Percentiles rank a stretch among this genome's conserved stretches.
Evolutionary conservation across 2,329 filamentous ascomycete species (phyloP).

Genomic region (Fusarium lateritium): DNA sequence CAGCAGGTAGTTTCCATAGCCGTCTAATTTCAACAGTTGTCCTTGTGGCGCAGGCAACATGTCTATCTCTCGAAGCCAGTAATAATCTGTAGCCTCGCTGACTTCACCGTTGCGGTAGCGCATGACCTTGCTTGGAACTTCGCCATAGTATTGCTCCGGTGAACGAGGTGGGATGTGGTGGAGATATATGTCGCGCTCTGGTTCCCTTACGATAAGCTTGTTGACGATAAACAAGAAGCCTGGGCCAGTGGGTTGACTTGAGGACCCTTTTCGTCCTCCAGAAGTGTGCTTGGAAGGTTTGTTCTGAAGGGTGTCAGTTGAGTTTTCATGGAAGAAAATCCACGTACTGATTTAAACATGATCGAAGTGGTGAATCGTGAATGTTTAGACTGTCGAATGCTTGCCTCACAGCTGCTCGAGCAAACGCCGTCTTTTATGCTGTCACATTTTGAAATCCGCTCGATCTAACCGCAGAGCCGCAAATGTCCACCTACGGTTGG

Average conservation of each 20-base stretch:
- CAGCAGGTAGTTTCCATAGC: not conserved
- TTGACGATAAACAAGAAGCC: constrained; percentile 60
- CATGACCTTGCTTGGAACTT: constrained; percentile 54
- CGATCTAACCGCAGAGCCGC: constrained; percentile 39
- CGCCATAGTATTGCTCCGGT: constrained; percentile 45
- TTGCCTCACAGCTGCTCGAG: not conserved
- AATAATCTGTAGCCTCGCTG: constrained; percentile 37
- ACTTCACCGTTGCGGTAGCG: constrained; percentile 54
- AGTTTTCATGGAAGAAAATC: not conserved
- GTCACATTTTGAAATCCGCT: constrained; percentile 3
- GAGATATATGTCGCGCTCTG: constrained; percentile 12
- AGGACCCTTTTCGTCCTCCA: constrained; percentile 22
- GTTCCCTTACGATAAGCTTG: constrained; percentile 49
- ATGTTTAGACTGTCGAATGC: not conserved
- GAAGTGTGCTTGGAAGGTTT: constrained; percentile 20
- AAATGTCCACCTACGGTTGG: constrained; percentile 42
- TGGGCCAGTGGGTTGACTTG: constrained; percentile 8
- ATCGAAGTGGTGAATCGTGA: not conserved
- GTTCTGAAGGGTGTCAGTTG: constrained; percentile 21
- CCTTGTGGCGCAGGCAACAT: constrained; percentile 3
- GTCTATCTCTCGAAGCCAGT: constrained; percentile 36
- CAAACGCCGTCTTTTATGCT: constrained; percentile 40
- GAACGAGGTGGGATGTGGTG: constrained; percentile 52
- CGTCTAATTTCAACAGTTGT: constrained; percentile 3
- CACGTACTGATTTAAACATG: constrained; percentile 35